phyloP scores from a whole-genome alignment of 257 asterid species.

The Solanum gandarillasii region DNA sequence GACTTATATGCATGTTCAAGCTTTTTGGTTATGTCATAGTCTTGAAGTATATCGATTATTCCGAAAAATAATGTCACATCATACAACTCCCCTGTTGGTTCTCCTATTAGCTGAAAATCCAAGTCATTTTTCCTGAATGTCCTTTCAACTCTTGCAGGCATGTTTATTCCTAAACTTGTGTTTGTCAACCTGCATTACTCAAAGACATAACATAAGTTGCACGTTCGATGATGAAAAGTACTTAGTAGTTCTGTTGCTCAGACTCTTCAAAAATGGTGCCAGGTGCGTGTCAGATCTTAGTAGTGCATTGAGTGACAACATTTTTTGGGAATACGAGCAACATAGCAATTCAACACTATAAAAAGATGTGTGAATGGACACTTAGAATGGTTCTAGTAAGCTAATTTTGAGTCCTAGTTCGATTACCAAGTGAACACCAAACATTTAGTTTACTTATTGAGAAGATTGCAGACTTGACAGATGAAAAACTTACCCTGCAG shows the following conservation, averaged over 20 bases:
- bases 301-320: neutral
- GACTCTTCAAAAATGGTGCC: neutral
- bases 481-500: neutral
- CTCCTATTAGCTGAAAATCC: constrained; percentile 19
- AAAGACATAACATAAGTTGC: neutral
- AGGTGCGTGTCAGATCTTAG: neutral
- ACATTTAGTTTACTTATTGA: neutral
- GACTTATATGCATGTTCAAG: constrained; percentile 37
- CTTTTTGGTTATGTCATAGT: constrained; percentile 29
- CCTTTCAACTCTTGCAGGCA: constrained; percentile 26
- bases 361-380: too few species aligned
- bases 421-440: neutral
- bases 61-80: constrained; percentile 20
- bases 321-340: neutral
- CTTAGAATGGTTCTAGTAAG: too few species aligned
- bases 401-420: neutral
- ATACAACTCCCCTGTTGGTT: constrained; percentile 25
- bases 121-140: constrained; percentile 12
- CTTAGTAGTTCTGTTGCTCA: neutral
- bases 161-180: constrained; percentile 11
- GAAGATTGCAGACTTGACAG: neutral
- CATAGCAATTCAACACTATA: neutral
- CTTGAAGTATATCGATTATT: constrained; percentile 28
- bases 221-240: neutral
- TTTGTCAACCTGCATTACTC: neutral